These are phyloP conservation scores for Cordyceps tenuipes DNA, from an alignment of 2,329 filamentous ascomycete species.

Conservation along the genomic window DNA sequence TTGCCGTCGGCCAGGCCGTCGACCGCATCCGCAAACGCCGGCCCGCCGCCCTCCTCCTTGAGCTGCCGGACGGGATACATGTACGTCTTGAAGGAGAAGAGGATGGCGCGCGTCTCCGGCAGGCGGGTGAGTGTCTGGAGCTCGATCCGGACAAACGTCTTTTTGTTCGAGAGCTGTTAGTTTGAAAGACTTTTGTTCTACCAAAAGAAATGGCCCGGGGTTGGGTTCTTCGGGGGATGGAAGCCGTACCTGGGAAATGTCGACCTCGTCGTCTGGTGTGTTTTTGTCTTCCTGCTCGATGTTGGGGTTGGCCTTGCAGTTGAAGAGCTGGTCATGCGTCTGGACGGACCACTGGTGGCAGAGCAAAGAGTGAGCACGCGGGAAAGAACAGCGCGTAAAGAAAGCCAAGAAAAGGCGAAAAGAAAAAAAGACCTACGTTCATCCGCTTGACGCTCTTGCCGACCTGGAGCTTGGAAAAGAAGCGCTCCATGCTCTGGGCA, in stretches of 20 bases:
- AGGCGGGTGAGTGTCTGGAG: conserved; percentile 44
- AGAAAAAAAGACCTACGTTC: conserved; percentile 29
- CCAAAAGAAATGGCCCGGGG: too few species aligned
- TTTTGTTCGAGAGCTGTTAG: neutral
- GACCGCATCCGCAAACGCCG: conserved; percentile 41
- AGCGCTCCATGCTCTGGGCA: conserved; percentile 45
- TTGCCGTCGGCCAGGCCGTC: conserved; percentile 43
- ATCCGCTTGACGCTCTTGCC: conserved; percentile 41
- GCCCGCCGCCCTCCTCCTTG: conserved; percentile 40
- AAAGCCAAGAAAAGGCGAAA: too few species aligned
- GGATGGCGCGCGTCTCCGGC: conserved; percentile 35
- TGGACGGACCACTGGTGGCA: conserved; percentile 39
- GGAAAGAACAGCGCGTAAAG: too few species aligned
- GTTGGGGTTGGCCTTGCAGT: conserved; percentile 29
- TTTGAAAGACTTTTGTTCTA: too few species aligned
- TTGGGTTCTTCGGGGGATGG: too few species aligned
- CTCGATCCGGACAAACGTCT: conserved; percentile 36
- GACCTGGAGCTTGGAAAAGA: conserved; percentile 39
- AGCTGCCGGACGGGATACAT: conserved; percentile 40
- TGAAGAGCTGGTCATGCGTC: conserved; percentile 34
- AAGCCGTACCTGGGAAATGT: conserved; percentile 27
- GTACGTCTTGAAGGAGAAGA: conserved; percentile 51
- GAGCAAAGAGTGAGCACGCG: neutral
- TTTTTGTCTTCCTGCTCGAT: conserved; percentile 23
- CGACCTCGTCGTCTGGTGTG: conserved; percentile 26